Evolutionary conservation across 192 early-diverging fungal genomes (phyloP).

Genomic region (Backusella macrospora): DNA sequence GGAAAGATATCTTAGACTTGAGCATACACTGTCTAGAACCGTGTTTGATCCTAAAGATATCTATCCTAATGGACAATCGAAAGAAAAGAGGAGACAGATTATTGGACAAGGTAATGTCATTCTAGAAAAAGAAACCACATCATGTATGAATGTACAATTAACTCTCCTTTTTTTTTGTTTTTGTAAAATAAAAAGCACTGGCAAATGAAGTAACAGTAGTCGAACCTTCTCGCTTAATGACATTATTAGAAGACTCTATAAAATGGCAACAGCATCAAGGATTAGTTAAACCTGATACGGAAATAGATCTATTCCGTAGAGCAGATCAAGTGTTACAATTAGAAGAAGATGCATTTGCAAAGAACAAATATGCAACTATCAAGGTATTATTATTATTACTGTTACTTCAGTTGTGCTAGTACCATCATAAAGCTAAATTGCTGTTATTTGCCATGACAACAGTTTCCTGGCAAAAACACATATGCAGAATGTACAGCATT

Average conservation of each 20-base stretch:
- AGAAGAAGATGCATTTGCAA: constrained; percentile 76
- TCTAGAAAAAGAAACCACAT: neutral
- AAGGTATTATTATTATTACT: constrained; percentile 53
- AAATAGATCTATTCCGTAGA: constrained; percentile 83
- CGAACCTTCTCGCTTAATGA: constrained; percentile 75
- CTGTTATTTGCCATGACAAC: neutral
- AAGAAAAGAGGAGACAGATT: constrained; percentile 72
- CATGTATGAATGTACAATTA: neutral
- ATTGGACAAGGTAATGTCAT: constrained; percentile 69
- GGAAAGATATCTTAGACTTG: constrained; percentile 87
- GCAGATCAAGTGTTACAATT: constrained; percentile 55
- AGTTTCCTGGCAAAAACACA: constrained; percentile 85
- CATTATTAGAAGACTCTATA: constrained; percentile 82
- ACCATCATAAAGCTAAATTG: neutral
- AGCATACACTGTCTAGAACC: constrained; percentile 73
- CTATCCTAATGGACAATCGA: constrained; percentile 64
- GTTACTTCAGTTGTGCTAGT: too few species aligned
- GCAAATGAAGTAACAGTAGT: constrained; percentile 75
- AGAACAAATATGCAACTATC: constrained; percentile 72
- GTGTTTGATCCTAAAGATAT: constrained; percentile 76
- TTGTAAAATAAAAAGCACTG: constrained; percentile 38
- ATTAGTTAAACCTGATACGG: constrained; percentile 64
- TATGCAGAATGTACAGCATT: constrained; percentile 78
- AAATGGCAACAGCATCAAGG: constrained; percentile 92
- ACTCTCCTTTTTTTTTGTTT: neutral